Conservation (phyloP, 192 early-diverging fungal species). For the Backusella mclennaniae region DNA sequence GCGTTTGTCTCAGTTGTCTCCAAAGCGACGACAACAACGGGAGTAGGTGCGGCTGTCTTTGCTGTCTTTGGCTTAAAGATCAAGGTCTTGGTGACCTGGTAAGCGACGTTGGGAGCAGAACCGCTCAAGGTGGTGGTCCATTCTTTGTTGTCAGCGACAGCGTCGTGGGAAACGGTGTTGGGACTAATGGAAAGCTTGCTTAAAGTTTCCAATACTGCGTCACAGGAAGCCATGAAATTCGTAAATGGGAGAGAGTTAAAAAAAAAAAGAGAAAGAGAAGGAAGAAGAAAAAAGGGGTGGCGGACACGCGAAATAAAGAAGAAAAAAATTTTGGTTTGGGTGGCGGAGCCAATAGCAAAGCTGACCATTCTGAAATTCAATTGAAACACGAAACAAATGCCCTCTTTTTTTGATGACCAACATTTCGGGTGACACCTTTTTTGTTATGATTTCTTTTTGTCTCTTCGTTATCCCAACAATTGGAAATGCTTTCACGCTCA, state of each 20-base stretch:
- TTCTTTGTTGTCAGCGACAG: slow-evolving; percentile 54
- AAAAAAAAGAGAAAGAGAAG: background rate
- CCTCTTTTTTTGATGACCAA: background rate
- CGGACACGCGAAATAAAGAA: background rate
- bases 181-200: slow-evolving; percentile 30
- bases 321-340: slow-evolving; percentile 4
- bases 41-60: slow-evolving; percentile 58
- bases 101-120: slow-evolving; percentile 23
- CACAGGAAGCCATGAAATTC: slow-evolving; percentile 18
- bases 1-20: slow-evolving; percentile 52
- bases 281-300: background rate
- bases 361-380: background rate
- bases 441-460: background rate
- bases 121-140: slow-evolving; percentile 50
- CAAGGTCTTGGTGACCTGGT: slow-evolving; percentile 65
- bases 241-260: background rate
- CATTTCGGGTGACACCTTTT: background rate
- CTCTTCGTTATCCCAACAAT: too few species aligned
- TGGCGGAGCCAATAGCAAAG: slow-evolving; percentile 3
- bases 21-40: slow-evolving; percentile 62
- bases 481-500: background rate
- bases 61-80: slow-evolving; percentile 80
- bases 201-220: slow-evolving; percentile 16
- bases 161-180: slow-evolving; percentile 48
- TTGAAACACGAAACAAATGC: background rate